These are phyloP conservation scores for Leucogyrophana mollusca DNA, from an alignment of 768 basidiomycete genomes.

Conservation along the genomic window DNA sequence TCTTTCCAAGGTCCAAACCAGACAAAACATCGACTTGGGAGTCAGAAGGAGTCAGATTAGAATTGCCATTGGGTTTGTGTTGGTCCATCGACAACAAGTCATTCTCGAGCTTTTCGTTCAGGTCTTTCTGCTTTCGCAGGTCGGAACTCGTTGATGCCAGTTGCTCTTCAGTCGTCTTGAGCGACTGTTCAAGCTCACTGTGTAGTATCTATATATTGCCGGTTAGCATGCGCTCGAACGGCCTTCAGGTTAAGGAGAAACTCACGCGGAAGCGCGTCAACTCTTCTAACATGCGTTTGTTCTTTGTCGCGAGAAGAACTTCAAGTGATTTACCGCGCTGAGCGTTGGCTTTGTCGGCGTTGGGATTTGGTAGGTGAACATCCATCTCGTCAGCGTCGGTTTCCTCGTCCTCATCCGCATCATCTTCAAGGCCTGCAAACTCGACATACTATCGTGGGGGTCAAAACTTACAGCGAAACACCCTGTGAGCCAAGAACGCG, in stretches of 20 bases:
- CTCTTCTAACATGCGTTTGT: constrained; percentile 89
- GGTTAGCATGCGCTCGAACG: not conserved
- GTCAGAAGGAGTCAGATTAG: constrained; percentile 28
- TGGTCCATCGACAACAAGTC: constrained; percentile 84
- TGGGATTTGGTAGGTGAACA: constrained; percentile 81
- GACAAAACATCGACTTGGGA: constrained; percentile 61
- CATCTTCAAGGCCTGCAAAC: constrained; percentile 81
- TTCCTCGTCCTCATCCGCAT: constrained; percentile 48
- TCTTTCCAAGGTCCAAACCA: constrained; percentile 69
- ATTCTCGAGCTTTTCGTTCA: constrained; percentile 91
- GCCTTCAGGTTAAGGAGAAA: constrained; percentile 2
- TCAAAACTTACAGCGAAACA: not conserved
- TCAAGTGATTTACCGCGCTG: constrained; percentile 85
- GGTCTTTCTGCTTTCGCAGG: constrained; percentile 68
- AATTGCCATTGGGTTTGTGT: constrained; percentile 40
- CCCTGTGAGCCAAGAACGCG: constrained; percentile 27
- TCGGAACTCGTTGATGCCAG: constrained; percentile 61
- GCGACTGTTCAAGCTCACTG: constrained; percentile 72
- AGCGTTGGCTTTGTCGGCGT: constrained; percentile 77
- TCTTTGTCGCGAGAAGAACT: constrained; percentile 88
- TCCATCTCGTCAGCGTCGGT: constrained; percentile 45
- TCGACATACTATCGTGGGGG: constrained; percentile 76
- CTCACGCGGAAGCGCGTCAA: constrained; percentile 85
- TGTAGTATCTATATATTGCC: constrained; percentile 63
- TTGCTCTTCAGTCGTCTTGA: constrained; percentile 55